These are phyloP conservation scores for Zymoseptoria pseudotritici DNA, from an alignment of 2,329 filamentous ascomycete species.

Conservation along the genomic window DNA sequence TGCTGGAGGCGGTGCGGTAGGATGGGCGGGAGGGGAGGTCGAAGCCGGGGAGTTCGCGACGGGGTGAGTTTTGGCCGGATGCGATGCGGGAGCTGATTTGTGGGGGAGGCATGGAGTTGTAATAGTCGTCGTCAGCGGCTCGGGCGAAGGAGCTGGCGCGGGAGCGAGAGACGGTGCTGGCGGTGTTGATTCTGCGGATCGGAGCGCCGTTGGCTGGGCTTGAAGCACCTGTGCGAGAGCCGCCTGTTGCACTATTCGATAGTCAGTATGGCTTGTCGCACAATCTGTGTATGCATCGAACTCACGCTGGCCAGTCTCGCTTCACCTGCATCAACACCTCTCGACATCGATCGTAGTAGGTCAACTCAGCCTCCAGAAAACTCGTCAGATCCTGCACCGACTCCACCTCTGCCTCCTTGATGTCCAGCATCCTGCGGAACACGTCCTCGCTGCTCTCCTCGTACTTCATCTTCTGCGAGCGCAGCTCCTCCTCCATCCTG, in stretches of 20 bases:
- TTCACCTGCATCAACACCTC: slow-evolving; percentile 69
- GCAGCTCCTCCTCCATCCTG: slow-evolving; percentile 83
- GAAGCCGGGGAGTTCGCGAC: slow-evolving; percentile 35
- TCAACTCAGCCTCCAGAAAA: slow-evolving; percentile 82
- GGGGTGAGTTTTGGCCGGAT: slow-evolving; percentile 35
- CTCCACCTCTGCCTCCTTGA: slow-evolving; percentile 84
- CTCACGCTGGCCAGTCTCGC: slow-evolving; percentile 58
- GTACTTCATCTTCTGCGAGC: slow-evolving; percentile 87
- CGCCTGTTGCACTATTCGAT: slow-evolving; percentile 14
- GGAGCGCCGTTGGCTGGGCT: slow-evolving; percentile 20
- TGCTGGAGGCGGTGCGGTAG: slow-evolving; percentile 42
- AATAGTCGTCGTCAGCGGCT: slow-evolving; percentile 48
- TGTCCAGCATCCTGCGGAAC: slow-evolving; percentile 85
- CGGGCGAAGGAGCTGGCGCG: slow-evolving; percentile 55
- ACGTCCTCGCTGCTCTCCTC: slow-evolving; percentile 94
- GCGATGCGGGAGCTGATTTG: slow-evolving; percentile 43
- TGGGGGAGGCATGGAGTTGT: slow-evolving; percentile 44
- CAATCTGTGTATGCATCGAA: no score
- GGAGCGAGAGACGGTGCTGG: slow-evolving; percentile 41
- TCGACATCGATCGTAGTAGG: slow-evolving; percentile 83
- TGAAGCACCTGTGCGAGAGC: slow-evolving; percentile 19
- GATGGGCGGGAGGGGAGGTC: slow-evolving; percentile 41
- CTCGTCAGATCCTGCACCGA: slow-evolving; percentile 69
- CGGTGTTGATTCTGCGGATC: slow-evolving; percentile 34
- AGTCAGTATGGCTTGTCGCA: no score